These are phyloP conservation scores for Yamadazyma songkhlaensis DNA, from an alignment of 1,139 yeast species.

Conservation along the genomic window DNA sequence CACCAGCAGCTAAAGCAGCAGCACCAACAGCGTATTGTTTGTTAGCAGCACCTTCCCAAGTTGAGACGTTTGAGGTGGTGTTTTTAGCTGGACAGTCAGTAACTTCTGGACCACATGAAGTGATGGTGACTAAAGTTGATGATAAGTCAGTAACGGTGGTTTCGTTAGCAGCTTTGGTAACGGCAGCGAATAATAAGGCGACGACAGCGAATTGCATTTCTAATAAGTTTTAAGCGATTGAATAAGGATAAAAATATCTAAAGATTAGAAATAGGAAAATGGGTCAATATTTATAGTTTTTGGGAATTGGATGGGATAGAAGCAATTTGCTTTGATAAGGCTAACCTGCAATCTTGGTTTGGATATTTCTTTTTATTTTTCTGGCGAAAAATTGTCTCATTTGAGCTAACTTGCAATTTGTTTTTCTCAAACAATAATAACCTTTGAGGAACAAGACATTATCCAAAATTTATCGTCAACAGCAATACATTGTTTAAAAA, in stretches of 20 bases:
- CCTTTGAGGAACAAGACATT: background rate
- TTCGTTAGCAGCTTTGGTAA: constrained; percentile 35
- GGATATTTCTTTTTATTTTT: background rate
- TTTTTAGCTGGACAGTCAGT: constrained; percentile 40
- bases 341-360: background rate
- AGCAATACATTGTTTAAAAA: too few species aligned
- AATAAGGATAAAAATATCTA: constrained; percentile 9
- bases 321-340: background rate
- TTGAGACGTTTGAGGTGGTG: constrained; percentile 32
- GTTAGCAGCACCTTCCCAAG: constrained; percentile 38
- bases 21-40: constrained; percentile 44
- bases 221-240: constrained; percentile 15
- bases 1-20: constrained; percentile 52
- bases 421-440: too few species aligned
- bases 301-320: background rate
- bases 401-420: background rate
- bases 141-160: constrained; percentile 34
- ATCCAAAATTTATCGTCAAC: too few species aligned
- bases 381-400: background rate
- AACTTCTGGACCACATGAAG: constrained; percentile 39
- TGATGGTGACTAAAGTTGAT: constrained; percentile 40
- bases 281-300: background rate
- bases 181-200: constrained; percentile 44
- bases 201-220: constrained; percentile 46
- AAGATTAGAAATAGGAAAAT: background rate